These are phyloP conservation scores for Xylaria nigripes DNA, from an alignment of 495 filamentous ascomycete genomes.

Conservation along the genomic window DNA sequence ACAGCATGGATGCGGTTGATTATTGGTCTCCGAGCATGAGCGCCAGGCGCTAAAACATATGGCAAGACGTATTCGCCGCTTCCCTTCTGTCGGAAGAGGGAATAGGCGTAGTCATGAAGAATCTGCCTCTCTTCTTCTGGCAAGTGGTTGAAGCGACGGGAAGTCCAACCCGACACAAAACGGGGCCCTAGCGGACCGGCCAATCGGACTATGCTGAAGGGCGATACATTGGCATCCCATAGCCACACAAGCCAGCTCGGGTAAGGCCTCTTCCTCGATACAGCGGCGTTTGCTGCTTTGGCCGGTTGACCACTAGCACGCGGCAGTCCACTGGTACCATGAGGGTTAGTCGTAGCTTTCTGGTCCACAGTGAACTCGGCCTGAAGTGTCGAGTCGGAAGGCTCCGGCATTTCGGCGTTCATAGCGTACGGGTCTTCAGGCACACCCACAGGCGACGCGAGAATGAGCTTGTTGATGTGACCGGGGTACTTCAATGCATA, in stretches of 20 bases:
- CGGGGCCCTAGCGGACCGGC: slow-evolving; percentile 86
- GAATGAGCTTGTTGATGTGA: slow-evolving; percentile 86
- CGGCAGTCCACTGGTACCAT: slow-evolving; percentile 6
- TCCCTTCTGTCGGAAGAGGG: slow-evolving; percentile 87
- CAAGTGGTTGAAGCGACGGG: slow-evolving; percentile 81
- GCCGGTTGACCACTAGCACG: slow-evolving; percentile 22
- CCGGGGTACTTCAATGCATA: slow-evolving; percentile 96
- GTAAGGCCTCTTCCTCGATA: slow-evolving; percentile 46
- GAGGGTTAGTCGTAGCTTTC: slow-evolving; percentile 43
- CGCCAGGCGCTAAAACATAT: slow-evolving; percentile 88
- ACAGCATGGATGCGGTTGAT: slow-evolving; percentile 82
- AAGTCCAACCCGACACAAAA: slow-evolving; percentile 91
- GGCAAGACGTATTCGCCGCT: slow-evolving; percentile 90
- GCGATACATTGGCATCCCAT: slow-evolving; percentile 96
- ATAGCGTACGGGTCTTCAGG: slow-evolving; percentile 93
- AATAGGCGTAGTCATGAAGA: slow-evolving; percentile 86
- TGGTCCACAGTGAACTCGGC: slow-evolving; percentile 75
- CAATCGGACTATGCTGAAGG: slow-evolving; percentile 84
- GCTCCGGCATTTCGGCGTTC: slow-evolving; percentile 69
- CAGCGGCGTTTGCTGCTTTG: slow-evolving; percentile 15
- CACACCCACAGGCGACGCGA: slow-evolving; percentile 88
- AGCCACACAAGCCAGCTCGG: slow-evolving; percentile 84
- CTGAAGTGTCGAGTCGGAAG: slow-evolving; percentile 55
- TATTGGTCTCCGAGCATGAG: slow-evolving; percentile 80
- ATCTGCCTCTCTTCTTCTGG: slow-evolving; percentile 72